These are phyloP conservation scores for Ciborinia camelliae DNA, from an alignment of 2,329 filamentous ascomycete genomes.

Conservation along the genomic window DNA sequence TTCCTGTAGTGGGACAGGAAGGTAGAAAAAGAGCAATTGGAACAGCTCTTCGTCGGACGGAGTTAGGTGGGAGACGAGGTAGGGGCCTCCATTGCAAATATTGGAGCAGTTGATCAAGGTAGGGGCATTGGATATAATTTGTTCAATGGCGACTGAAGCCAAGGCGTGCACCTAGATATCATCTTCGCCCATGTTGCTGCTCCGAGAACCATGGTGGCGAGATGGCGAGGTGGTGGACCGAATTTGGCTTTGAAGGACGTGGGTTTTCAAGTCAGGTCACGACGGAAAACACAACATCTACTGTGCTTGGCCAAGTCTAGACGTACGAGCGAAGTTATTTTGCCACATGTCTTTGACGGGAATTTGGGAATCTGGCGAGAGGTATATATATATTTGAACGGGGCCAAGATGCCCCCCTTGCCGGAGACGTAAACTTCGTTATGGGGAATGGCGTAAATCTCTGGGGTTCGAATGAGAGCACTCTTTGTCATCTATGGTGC, in stretches of 20 bases:
- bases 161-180: background rate
- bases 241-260: background rate
- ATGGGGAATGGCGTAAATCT: too few species aligned
- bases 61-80: background rate
- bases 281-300: background rate
- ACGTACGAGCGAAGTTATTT: too few species aligned
- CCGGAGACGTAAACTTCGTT: too few species aligned
- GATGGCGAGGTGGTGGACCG: background rate
- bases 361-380: background rate
- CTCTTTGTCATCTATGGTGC: too few species aligned
- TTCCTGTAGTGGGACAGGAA: background rate
- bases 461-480: too few species aligned
- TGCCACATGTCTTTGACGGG: background rate
- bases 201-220: background rate
- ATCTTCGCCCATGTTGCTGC: too few species aligned
- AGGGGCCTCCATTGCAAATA: background rate
- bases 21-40: background rate
- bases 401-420: too few species aligned
- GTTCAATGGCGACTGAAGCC: background rate
- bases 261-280: background rate
- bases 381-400: background rate
- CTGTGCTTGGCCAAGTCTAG: background rate
- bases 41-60: background rate
- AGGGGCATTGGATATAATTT: background rate
- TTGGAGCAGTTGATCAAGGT: background rate